Conservation (phyloP, 805 yeast species). For the Candida ficus region DNA sequence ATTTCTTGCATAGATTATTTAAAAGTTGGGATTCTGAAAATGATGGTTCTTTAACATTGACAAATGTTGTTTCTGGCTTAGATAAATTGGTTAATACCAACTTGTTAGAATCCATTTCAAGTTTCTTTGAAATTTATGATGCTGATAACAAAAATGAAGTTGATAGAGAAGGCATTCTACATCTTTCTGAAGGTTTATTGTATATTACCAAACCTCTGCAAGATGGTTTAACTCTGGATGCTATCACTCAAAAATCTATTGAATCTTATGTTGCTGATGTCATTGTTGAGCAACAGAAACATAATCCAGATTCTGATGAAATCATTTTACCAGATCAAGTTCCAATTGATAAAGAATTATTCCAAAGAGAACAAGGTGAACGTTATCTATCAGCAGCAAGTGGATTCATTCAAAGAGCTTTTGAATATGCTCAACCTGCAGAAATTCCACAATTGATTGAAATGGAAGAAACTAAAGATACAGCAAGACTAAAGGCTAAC, state of each 20-base stretch:
- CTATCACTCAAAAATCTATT: constrained; percentile 54
- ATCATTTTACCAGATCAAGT: constrained; percentile 54
- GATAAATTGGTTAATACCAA: constrained; percentile 67
- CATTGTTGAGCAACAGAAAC: constrained; percentile 32
- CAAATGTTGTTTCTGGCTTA: constrained; percentile 68
- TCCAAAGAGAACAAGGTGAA: constrained; percentile 63
- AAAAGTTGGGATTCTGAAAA: constrained; percentile 60
- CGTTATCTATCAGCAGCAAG: constrained; percentile 85
- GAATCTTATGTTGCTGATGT: constrained; percentile 65
- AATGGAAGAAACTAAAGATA: constrained; percentile 30
- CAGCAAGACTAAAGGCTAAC: constrained; percentile 45
- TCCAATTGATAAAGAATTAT: constrained; percentile 55
- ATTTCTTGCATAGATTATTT: constrained; percentile 61
- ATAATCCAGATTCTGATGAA: constrained; percentile 27
- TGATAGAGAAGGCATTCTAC: constrained; percentile 73
- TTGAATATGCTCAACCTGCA: constrained; percentile 80
- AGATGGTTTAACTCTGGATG: constrained; percentile 62
- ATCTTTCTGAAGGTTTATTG: constrained; percentile 81
- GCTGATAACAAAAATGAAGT: constrained; percentile 52
- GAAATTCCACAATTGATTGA: constrained; percentile 43
- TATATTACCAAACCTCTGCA: constrained; percentile 84
- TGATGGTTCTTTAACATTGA: constrained; percentile 54
- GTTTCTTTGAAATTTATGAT: constrained; percentile 76
- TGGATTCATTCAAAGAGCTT: constrained; percentile 77
- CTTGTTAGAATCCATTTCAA: constrained; percentile 70